Percentiles rank a stretch among this genome's conserved stretches.
Conservation (phyloP, 1,284 basidiomycete genomes). For the Trichosporon faecale region DNA sequence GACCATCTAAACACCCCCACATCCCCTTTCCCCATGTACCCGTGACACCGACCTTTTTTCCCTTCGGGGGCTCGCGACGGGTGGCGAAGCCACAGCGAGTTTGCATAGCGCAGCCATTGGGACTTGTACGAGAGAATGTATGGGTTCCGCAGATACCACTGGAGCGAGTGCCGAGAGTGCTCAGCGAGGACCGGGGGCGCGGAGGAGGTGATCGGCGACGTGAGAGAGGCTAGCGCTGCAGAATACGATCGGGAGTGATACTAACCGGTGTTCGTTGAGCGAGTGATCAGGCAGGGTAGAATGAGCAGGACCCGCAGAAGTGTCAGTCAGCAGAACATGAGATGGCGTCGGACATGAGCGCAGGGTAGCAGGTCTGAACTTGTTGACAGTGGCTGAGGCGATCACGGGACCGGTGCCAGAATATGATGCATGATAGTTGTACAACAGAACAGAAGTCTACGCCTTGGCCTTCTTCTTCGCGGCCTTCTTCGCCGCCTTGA, state of each 20-base stretch:
- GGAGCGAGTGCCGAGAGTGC: background rate
- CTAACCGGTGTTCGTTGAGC: background rate
- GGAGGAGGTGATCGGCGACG: background rate
- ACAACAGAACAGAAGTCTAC: conserved; percentile 14
- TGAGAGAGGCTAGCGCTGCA: background rate
- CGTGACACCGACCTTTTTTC: conserved; percentile 6
- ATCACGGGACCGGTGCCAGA: background rate
- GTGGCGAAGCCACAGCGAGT: conserved; percentile 5
- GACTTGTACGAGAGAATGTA: conserved; percentile 31
- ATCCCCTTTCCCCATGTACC: conserved; percentile 5
- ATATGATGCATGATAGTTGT: background rate
- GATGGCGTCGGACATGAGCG: background rate
- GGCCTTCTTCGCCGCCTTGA: conserved; percentile 30
- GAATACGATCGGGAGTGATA: background rate
- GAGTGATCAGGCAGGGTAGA: background rate
- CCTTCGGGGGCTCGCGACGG: conserved; percentile 3
- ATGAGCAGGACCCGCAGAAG: background rate
- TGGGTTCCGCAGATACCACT: conserved; percentile 25
- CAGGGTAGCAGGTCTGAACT: background rate
- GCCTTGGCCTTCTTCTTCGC: conserved; percentile 28
- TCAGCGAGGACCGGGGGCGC: background rate
- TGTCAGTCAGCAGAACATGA: background rate
- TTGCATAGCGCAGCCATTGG: conserved; percentile 30
- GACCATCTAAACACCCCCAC: conserved; percentile 46
- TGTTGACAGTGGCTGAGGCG: background rate